phyloP scores from a whole-genome alignment of 768 basidiomycete genomes.

The Boletus pseudopeckii region DNA sequence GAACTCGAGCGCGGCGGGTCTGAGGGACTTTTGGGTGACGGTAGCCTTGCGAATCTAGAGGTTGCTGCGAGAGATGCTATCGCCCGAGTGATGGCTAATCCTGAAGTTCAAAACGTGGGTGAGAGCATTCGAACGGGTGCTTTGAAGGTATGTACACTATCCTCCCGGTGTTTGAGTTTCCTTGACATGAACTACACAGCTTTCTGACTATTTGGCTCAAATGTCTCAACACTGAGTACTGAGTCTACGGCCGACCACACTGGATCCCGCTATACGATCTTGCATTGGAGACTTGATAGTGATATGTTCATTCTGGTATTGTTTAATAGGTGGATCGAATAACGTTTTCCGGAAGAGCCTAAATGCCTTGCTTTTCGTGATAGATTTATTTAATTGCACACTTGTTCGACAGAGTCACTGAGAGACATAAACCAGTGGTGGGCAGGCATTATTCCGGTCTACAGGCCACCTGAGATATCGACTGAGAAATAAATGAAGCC shows the following conservation, averaged over 20 bases:
- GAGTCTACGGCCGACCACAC: slow-evolving; percentile 5
- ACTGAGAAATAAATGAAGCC: not conserved
- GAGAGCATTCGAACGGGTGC: slow-evolving; percentile 79
- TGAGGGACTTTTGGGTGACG: slow-evolving; percentile 52
- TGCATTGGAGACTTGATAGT: not conserved
- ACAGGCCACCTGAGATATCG: not conserved
- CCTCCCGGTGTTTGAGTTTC: not conserved
- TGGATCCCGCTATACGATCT: not conserved
- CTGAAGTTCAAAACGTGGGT: slow-evolving; percentile 82
- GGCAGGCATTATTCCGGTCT: not conserved
- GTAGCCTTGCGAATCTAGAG: slow-evolving; percentile 53
- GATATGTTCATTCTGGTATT: slow-evolving; percentile 3
- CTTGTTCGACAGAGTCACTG: not conserved
- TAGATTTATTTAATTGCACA: not conserved
- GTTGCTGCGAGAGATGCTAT: slow-evolving; percentile 73
- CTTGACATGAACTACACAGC: slow-evolving; percentile 30
- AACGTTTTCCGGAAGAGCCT: not conserved
- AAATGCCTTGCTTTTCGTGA: slow-evolving; percentile 4
- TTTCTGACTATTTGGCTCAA: slow-evolving; percentile 67
- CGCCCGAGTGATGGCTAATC: slow-evolving; percentile 70
- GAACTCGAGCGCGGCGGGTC: slow-evolving; percentile 38
- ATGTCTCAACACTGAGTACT: slow-evolving; percentile 50
- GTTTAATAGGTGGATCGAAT: slow-evolving; percentile 16
- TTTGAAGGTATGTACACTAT: slow-evolving; percentile 58
- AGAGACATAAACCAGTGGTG: not conserved